Percentiles rank a stretch among this genome's conserved stretches.
phyloP scores from a whole-genome alignment of 106 monocot genomes.

The Dioscorea dumetorum region DNA sequence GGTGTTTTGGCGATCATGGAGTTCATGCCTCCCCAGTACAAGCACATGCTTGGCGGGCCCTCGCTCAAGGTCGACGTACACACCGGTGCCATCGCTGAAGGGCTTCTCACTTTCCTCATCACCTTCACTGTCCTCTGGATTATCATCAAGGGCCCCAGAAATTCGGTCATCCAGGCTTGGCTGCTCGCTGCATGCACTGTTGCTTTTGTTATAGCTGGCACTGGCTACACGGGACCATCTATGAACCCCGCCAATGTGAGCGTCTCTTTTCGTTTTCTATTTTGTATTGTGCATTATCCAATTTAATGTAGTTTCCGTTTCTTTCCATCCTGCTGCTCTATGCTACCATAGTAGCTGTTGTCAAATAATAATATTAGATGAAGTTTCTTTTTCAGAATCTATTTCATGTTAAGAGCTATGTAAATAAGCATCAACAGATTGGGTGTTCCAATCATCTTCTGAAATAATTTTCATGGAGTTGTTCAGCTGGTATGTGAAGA shows the following conservation, averaged over 20 bases:
- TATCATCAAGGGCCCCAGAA: constrained; percentile 62
- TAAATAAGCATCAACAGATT: neutral
- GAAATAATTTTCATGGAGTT: neutral
- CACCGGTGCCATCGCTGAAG: constrained; percentile 72
- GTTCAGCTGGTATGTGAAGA: no score
- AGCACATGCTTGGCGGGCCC: constrained; percentile 77
- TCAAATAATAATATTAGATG: neutral
- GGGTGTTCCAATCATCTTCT: neutral
- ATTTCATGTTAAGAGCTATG: neutral
- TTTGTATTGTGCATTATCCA: neutral
- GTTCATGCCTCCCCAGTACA: constrained; percentile 72
- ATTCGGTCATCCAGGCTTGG: constrained; percentile 44
- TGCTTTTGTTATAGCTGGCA: constrained; percentile 45
- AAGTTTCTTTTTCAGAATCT: neutral
- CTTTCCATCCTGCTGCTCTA: no score
- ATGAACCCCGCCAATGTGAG: constrained; percentile 86
- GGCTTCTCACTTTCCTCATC: constrained; percentile 76
- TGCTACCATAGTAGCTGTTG: neutral
- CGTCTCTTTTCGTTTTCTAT: neutral
- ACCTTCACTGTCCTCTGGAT: constrained; percentile 64
- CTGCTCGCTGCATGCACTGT: constrained; percentile 62
- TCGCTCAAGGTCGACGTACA: constrained; percentile 78
- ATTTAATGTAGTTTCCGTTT: neutral
- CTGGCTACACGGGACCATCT: constrained; percentile 66
- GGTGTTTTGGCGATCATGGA: constrained; percentile 67